A percentile compares a stretch with the other conserved stretches of the same genome.
phyloP scores from a whole-genome alignment of 768 basidiomycete species.

The Jaapia argillacea region DNA sequence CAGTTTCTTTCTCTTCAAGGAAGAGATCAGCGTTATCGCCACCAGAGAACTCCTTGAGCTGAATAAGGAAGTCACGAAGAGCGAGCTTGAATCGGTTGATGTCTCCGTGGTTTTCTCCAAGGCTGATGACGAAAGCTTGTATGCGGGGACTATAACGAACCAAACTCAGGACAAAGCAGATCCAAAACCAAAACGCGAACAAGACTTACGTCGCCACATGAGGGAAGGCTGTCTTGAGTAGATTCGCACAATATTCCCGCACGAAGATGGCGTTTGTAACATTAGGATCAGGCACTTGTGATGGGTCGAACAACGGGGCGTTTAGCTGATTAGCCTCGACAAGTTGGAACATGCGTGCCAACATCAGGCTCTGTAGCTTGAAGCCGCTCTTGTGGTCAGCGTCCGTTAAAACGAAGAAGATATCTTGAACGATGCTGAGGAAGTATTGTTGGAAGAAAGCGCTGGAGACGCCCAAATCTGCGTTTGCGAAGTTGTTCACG shows the following conservation, averaged over 20 bases:
- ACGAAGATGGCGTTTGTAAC: conserved; percentile 76
- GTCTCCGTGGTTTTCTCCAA: conserved; percentile 68
- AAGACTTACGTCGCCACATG: conserved; percentile 73
- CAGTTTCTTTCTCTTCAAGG: conserved; percentile 91
- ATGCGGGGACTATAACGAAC: conserved; percentile 68
- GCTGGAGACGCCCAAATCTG: conserved; percentile 72
- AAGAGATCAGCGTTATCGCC: conserved; percentile 86
- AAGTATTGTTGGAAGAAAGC: conserved; percentile 97
- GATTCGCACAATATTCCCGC: conserved; percentile 75
- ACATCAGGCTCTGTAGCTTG: conserved; percentile 88
- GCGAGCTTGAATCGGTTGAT: conserved; percentile 89
- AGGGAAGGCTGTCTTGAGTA: conserved; percentile 84
- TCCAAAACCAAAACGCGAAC: too few species aligned
- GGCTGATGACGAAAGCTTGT: conserved; percentile 52
- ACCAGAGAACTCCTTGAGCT: conserved; percentile 94
- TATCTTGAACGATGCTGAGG: conserved; percentile 87
- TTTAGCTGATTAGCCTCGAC: conserved; percentile 75
- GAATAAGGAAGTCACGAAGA: conserved; percentile 94
- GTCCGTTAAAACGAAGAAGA: conserved; percentile 95
- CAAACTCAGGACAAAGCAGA: too few species aligned
- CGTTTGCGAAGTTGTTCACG: conserved; percentile 86
- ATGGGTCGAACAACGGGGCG: conserved; percentile 77
- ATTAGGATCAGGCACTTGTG: conserved; percentile 55
- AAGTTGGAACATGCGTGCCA: conserved; percentile 89
- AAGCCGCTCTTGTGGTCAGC: conserved; percentile 99